A percentile compares a stretch with the other conserved stretches of the same genome.
phyloP scores from a whole-genome alignment of 306 rosid species.

The Corylus avellana region DNA sequence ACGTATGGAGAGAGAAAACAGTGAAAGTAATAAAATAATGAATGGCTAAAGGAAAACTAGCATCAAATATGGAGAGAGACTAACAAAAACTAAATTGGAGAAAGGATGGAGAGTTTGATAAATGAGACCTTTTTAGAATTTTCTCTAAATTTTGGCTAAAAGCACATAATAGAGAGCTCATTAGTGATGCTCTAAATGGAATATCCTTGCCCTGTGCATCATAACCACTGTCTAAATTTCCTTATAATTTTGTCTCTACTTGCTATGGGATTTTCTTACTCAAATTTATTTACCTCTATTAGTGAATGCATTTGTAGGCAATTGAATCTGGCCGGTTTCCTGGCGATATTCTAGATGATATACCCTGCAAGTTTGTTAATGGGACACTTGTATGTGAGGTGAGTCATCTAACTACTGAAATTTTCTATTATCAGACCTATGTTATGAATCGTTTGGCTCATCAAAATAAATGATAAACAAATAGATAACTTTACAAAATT shows the following conservation, averaged over 20 bases:
- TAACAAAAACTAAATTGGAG: no score
- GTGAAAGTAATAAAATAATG: no score
- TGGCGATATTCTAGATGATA: constrained; percentile 88
- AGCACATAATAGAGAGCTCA: no score
- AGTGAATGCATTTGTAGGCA: constrained; percentile 59
- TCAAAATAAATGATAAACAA: neutral
- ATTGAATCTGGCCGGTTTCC: constrained; percentile 97
- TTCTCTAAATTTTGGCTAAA: no score
- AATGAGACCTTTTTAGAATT: no score
- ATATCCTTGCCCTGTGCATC: constrained; percentile 23
- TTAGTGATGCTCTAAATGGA: neutral
- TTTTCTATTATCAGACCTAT: constrained; percentile 20
- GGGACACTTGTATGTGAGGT: constrained; percentile 94
- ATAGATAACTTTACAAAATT: neutral
- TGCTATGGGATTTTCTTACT: constrained; percentile 4
- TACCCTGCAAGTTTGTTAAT: constrained; percentile 86
- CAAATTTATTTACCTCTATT: constrained; percentile 25
- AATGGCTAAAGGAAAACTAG: no score
- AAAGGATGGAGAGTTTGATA: no score
- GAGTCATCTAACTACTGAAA: constrained; percentile 34
- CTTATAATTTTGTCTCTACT: constrained; percentile 5
- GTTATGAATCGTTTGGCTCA: constrained; percentile 17
- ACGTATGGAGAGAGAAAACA: no score
- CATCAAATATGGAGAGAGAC: no score
- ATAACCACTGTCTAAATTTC: neutral